Conservation (phyloP, 495 filamentous ascomycete species). For the Schizothecium vesticola region DNA sequence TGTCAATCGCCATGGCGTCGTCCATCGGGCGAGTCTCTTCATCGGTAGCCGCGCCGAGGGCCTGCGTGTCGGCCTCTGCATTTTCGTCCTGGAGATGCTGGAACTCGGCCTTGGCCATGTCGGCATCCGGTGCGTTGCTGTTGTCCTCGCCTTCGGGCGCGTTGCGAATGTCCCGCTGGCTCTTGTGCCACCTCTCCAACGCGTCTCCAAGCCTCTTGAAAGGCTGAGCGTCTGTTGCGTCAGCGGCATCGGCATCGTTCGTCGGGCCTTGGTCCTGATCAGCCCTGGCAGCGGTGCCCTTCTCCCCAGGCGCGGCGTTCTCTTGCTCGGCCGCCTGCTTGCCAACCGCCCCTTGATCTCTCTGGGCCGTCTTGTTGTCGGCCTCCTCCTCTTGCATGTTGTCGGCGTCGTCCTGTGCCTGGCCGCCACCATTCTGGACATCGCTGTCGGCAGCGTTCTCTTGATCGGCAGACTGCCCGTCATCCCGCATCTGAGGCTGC, state of each 20-base stretch:
- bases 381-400: slow-evolving; percentile 38
- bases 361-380: slow-evolving; percentile 42
- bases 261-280: slow-evolving; percentile 51
- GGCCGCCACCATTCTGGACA: slow-evolving; percentile 50
- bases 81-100: slow-evolving; percentile 86
- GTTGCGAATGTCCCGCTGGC: slow-evolving; percentile 69
- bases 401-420: slow-evolving; percentile 47
- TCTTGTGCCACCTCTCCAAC: slow-evolving; percentile 87
- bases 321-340: slow-evolving; percentile 47
- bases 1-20: slow-evolving; percentile 76
- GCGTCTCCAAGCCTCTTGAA: slow-evolving; percentile 92
- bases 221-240: slow-evolving; percentile 49
- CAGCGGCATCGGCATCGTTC: slow-evolving; percentile 40
- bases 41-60: slow-evolving; percentile 79
- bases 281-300: slow-evolving; percentile 43
- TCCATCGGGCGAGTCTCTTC: slow-evolving; percentile 81
- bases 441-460: slow-evolving; percentile 67
- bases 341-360: slow-evolving; percentile 44
- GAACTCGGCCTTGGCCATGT: slow-evolving; percentile 61
- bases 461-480: slow-evolving; percentile 49
- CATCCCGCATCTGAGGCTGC: slow-evolving; percentile 33
- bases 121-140: slow-evolving; percentile 44
- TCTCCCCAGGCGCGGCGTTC: slow-evolving; percentile 42
- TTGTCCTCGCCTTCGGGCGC: slow-evolving; percentile 53
- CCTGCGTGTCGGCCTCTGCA: slow-evolving; percentile 75